Conservation (phyloP, 306 rosid genomes). For the Ceratonia siliqua region DNA sequence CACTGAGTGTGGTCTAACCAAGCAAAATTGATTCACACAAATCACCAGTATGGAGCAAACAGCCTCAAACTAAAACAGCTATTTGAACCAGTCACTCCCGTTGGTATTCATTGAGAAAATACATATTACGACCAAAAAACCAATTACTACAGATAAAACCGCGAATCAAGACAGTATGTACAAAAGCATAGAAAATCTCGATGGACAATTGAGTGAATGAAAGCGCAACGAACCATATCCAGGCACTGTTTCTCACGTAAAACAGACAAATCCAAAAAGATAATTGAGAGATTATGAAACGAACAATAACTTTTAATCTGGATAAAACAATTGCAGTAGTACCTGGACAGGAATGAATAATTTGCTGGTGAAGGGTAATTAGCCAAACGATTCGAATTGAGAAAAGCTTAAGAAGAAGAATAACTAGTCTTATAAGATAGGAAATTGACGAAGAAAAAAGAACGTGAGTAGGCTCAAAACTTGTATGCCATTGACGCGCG, state of each 20-base stretch:
- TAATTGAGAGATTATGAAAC: background rate
- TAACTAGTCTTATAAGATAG: background rate
- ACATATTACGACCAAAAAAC: background rate
- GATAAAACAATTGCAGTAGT: conserved; percentile 9
- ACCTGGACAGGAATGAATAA: conserved; percentile 42
- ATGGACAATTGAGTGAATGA: background rate
- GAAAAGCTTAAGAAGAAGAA: background rate
- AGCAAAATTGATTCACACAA: conserved; percentile 2
- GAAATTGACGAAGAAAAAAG: conserved; percentile 26
- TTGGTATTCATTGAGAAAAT: background rate
- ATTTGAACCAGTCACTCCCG: background rate
- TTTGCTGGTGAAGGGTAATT: conserved; percentile 3
- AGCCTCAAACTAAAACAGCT: conserved; percentile 21
- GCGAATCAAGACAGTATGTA: background rate
- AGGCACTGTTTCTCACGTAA: background rate
- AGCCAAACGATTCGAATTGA: background rate
- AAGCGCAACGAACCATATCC: background rate
- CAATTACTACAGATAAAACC: background rate
- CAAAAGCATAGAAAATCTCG: background rate
- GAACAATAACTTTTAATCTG: background rate
- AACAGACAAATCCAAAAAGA: background rate
- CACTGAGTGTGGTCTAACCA: background rate
- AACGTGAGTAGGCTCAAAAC: conserved; percentile 33
- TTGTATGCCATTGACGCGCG: conserved; percentile 42
- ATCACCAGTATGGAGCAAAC: background rate